Conservation (phyloP, 2,329 filamentous ascomycete species). For the Aspergillus tanneri region DNA sequence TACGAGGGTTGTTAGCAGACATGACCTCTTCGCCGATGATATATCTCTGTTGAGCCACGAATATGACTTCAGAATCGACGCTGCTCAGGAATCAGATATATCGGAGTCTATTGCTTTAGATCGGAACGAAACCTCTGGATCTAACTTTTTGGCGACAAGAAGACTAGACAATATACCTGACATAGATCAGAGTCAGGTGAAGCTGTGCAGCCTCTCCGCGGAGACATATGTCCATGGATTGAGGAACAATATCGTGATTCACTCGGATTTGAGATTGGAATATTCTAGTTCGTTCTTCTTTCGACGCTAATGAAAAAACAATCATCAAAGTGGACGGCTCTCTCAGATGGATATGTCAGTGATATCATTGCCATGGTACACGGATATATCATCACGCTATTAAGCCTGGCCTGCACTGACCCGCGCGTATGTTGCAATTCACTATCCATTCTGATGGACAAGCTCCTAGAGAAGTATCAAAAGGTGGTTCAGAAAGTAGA, state of each 20-base stretch:
- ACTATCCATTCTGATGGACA: conserved; percentile 45
- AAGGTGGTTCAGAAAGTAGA: conserved; percentile 50
- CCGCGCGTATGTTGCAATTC: conserved; percentile 44
- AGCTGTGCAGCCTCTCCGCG: neutral
- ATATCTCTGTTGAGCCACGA: conserved; percentile 23
- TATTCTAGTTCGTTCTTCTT: conserved; percentile 36
- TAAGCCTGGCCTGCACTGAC: conserved; percentile 50
- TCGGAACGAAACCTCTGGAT: neutral
- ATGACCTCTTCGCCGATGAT: conserved; percentile 23
- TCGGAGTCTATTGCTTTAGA: conserved; percentile 3
- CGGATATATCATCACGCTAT: conserved; percentile 48
- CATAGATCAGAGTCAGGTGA: neutral
- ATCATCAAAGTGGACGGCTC: conserved; percentile 52
- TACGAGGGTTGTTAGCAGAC: conserved; percentile 31
- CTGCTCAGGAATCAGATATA: neutral
- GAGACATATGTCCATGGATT: conserved; percentile 49
- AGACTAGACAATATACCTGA: neutral
- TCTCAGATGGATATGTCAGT: conserved; percentile 53
- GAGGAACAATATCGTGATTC: conserved; percentile 43
- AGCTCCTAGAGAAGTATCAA: conserved; percentile 49
- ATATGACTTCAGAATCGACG: conserved; percentile 11
- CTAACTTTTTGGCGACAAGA: neutral
- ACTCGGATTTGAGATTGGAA: conserved; percentile 58
- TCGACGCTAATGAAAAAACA: conserved; percentile 52
- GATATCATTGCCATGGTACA: conserved; percentile 55